Percentiles rank a stretch among this genome's conserved stretches.
These are phyloP conservation scores for Ogataea sp. DNA, from an alignment of 805 yeast species.

Conservation along the genomic window DNA sequence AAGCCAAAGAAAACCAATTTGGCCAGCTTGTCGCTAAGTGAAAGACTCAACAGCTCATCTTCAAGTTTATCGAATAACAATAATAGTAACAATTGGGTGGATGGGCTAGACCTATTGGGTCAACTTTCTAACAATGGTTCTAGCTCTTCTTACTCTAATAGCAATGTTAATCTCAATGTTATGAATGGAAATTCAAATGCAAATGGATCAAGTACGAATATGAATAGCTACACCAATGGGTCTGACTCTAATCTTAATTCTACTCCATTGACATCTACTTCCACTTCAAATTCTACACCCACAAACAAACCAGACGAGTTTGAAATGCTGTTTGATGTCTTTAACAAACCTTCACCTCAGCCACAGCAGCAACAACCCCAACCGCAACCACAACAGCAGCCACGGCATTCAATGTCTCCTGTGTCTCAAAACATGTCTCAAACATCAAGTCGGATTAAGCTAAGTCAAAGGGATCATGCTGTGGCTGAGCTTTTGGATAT, in stretches of 20 bases:
- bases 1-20: constrained; percentile 13
- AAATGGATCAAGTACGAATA: background rate
- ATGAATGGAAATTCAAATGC: too few species aligned
- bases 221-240: background rate
- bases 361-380: background rate
- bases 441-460: background rate
- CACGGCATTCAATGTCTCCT: background rate
- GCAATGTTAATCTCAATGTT: background rate
- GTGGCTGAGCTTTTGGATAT: constrained; percentile 70
- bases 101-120: constrained; percentile 29
- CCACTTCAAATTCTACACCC: background rate
- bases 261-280: too few species aligned
- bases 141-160: background rate
- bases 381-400: background rate
- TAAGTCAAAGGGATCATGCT: constrained; percentile 31
- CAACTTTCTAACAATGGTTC: constrained; percentile 6
- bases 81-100: constrained; percentile 30
- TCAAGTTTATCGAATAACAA: too few species aligned
- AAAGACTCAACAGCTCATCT: constrained; percentile 25
- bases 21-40: constrained; percentile 24
- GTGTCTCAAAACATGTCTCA: background rate
- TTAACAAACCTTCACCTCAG: constrained; percentile 5
- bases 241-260: background rate
- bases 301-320: constrained; percentile 7
- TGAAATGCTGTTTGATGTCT: constrained; percentile 14